Base-by-base conservation (phyloP, 352 stramenopile species). In the Globisporangium nodosum region DNA sequence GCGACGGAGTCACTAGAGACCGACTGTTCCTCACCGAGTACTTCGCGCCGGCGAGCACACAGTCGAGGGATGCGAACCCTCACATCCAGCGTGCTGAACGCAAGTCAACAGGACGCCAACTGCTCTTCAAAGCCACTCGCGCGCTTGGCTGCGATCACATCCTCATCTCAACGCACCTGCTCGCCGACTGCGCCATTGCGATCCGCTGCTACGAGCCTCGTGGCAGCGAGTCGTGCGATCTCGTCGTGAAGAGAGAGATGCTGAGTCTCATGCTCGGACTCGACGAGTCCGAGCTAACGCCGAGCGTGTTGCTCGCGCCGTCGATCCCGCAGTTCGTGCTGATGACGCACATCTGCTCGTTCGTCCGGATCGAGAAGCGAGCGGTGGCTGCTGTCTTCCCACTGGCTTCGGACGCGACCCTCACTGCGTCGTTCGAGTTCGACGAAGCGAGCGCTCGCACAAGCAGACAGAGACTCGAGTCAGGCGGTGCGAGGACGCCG, bases 21-120 rank as follows among this genome's bases (percentile, higher is more conserved):
- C 73, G 75, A 0, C 58, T 91, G 3, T 86, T 76, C 30, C 61
- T 91, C 4, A 70, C 69, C 0, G 75, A 89, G 12, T 73, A 74
- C 49, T 75, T 54, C 9, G 50, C 39, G 2, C 65, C 60, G 21
- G 40, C n/a, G 9, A 33, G 42, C 1, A n/a, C 53, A 39, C 4
- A 5, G 46, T 13, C 31, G 8, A 27, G n/a, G 9, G 9, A 11
- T 5, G 8, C 7, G 3, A 56, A 5, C 21, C 37, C 2, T 0
- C 21, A 52, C 11, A 63, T n/a, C 3, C 56, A 57, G 9, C 49
- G 42, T 5, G 54, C 35, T 11, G 7, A 30, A 3, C 20, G 7
- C 18, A 30, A 20, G 43, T 16, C 0, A 5, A 3, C 16, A 11
- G 12, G 20, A 31, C 45, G 45, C 8, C 45, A 7, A 8, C 63